These are phyloP conservation scores for Prunus mira DNA, from an alignment of 306 rosid species.

Conservation along the genomic window DNA sequence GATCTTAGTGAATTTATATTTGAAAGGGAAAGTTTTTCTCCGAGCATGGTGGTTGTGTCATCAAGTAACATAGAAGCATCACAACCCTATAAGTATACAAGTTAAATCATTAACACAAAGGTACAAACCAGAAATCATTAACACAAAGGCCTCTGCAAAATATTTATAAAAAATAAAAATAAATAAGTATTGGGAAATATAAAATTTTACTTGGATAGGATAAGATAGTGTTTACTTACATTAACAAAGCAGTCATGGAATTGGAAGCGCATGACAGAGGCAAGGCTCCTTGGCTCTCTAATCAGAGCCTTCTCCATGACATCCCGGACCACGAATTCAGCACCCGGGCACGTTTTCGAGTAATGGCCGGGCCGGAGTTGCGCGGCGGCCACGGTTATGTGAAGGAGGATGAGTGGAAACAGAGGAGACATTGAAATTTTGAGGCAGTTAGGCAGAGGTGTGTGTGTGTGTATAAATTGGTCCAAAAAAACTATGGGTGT, in stretches of 20 bases:
- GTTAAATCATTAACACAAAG: not conserved
- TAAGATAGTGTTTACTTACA: conserved; percentile 23
- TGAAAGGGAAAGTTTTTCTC: conserved; percentile 75
- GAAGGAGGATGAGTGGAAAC: conserved; percentile 27
- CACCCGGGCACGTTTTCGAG: conserved; percentile 52
- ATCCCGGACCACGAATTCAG: conserved; percentile 50
- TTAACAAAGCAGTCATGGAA: conserved; percentile 88
- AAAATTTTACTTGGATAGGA: not conserved
- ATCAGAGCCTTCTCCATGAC: conserved; percentile 59
- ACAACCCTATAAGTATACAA: conserved; percentile 51
- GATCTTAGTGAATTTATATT: conserved; percentile 81
- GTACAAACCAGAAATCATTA: not conserved
- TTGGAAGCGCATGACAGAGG: conserved; percentile 90
- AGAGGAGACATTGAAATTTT: conserved; percentile 19
- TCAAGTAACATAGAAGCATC: conserved; percentile 89
- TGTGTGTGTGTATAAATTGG: not conserved
- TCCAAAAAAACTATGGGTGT: not conserved
- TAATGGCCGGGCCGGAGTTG: conserved; percentile 59
- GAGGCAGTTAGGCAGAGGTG: not conserved
- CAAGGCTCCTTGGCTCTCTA: conserved; percentile 69
- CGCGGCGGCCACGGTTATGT: conserved; percentile 19
- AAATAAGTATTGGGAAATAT: not conserved
- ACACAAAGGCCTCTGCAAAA: not conserved
- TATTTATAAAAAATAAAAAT: not conserved
- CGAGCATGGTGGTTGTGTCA: conserved; percentile 74